Evolutionary conservation across 2,329 filamentous ascomycete species (phyloP).

Genomic region (Ophiocordyceps polyrhachis-furcata): DNA sequence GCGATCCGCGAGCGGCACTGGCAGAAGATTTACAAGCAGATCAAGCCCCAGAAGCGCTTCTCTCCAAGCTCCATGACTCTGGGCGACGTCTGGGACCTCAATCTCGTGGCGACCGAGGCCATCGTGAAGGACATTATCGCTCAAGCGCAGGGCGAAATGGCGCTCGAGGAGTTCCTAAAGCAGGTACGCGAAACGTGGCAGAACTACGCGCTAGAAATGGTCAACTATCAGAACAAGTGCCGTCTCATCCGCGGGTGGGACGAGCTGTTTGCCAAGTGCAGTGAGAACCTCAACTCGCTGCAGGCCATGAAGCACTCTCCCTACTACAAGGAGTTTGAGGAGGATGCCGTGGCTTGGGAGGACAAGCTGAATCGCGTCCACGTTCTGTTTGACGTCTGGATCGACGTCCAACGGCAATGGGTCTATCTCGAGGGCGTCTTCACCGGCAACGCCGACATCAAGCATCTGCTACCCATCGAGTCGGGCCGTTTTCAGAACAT

Average conservation of each 20-base stretch:
- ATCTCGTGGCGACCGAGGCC: conserved; percentile 69
- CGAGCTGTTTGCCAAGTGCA: conserved; percentile 94
- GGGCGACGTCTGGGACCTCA: conserved; percentile 97
- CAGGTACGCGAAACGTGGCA: conserved; percentile 95
- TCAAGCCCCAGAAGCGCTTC: conserved; percentile 85
- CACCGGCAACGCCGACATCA: conserved; percentile 96
- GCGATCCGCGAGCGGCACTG: conserved; percentile 93
- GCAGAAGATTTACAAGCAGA: conserved; percentile 91
- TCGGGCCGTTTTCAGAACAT: conserved; percentile 97
- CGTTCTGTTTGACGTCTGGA: conserved; percentile 98
- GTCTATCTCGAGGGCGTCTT: conserved; percentile 98
- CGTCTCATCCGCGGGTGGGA: conserved; percentile 96
- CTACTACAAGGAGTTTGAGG: conserved; percentile 98
- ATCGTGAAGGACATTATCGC: conserved; percentile 85
- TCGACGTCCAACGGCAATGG: conserved; percentile 99
- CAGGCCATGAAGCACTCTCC: conserved; percentile 98
- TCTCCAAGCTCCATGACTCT: conserved; percentile 87
- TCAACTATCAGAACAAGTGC: conserved; percentile 96
- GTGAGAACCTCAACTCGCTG: conserved; percentile 90
- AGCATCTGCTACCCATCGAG: conserved; percentile 89
- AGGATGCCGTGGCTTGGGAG: conserved; percentile 92
- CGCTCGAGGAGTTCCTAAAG: conserved; percentile 89
- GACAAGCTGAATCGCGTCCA: conserved; percentile 96
- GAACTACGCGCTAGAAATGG: conserved; percentile 81
- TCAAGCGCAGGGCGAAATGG: conserved; percentile 96